Evolutionary conservation across 768 basidiomycete species (phyloP).

Genomic region (Lactarius evosmus): DNA sequence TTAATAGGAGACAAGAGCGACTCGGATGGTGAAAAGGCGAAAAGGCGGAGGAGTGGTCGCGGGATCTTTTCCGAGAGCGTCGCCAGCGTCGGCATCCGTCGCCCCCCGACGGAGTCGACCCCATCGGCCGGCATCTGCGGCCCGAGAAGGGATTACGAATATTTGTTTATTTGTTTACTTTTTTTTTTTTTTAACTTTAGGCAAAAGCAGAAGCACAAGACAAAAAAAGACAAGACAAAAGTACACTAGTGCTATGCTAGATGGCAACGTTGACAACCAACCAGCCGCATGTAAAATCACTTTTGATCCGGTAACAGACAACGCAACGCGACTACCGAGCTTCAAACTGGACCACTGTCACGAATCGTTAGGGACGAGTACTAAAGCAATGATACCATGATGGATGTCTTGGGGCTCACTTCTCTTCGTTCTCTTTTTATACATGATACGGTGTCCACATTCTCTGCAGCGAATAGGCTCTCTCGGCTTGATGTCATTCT

Average conservation of each 20-base stretch:
- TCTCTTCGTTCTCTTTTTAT: slow-evolving; percentile 92
- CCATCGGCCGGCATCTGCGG: slow-evolving; percentile 11
- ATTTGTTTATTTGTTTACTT: neutral
- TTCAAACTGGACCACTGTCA: slow-evolving; percentile 69
- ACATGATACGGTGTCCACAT: slow-evolving; percentile 98
- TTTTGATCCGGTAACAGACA: neutral
- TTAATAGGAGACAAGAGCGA: neutral
- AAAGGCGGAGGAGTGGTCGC: neutral
- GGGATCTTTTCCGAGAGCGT: slow-evolving; percentile 6
- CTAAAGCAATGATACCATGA: neutral
- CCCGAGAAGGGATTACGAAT: slow-evolving; percentile 1
- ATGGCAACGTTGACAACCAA: neutral
- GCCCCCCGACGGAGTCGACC: neutral
- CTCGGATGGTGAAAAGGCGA: neutral
- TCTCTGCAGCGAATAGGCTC: slow-evolving; percentile 96
- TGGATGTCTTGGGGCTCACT: slow-evolving; percentile 52
- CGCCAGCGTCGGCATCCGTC: slow-evolving; percentile 10
- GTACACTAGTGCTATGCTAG: neutral
- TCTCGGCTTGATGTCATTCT: slow-evolving; percentile 85
- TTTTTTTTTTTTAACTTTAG: neutral
- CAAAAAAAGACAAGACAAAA: neutral
- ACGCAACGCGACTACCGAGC: slow-evolving; percentile 10
- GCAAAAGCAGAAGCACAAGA: neutral
- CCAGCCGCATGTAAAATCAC: neutral
- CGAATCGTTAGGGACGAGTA: slow-evolving; percentile 15